Conservation (phyloP, 768 basidiomycete genomes). For the Hericium rajendrae region DNA sequence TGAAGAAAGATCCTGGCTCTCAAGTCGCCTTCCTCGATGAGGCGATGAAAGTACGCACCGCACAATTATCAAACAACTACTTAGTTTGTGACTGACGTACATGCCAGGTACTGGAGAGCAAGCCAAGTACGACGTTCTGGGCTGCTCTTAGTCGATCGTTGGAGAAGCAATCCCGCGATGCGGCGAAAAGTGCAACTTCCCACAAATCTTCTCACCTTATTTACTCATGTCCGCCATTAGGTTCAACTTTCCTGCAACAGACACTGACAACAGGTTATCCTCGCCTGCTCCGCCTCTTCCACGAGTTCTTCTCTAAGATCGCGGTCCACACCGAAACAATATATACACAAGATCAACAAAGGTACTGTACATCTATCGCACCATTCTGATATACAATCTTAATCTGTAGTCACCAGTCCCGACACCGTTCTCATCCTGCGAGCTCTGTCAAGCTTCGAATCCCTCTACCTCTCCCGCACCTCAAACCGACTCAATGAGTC, state of each 20-base stretch:
- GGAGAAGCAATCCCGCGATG: conserved; percentile 75
- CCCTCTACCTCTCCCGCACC: conserved; percentile 80
- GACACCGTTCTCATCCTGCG: conserved; percentile 87
- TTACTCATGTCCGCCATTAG: conserved; percentile 28
- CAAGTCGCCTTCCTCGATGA: conserved; percentile 83
- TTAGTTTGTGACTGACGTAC: neutral
- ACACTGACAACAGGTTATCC: conserved; percentile 84
- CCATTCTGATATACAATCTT: neutral
- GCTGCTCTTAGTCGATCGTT: conserved; percentile 66
- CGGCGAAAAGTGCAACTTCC: conserved; percentile 54
- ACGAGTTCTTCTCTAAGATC: conserved; percentile 94
- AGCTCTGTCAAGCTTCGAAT: conserved; percentile 75
- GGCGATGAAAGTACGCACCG: conserved; percentile 66
- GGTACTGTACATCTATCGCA: conserved; percentile 32
- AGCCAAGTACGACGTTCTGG: conserved; percentile 91
- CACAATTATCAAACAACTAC: no score
- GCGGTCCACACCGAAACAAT: conserved; percentile 92
- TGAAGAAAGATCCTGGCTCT: conserved; percentile 78
- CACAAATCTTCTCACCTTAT: no score
- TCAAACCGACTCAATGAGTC: conserved; percentile 77
- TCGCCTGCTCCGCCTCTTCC: conserved; percentile 79
- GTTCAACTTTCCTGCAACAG: conserved; percentile 85
- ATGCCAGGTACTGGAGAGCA: conserved; percentile 71
- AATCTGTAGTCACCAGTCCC: conserved; percentile 41
- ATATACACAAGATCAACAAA: conserved; percentile 78